Percentiles rank a stretch among this genome's conserved stretches.
phyloP scores from a whole-genome alignment of 495 filamentous ascomycete species.

The Penicillium lividum region DNA sequence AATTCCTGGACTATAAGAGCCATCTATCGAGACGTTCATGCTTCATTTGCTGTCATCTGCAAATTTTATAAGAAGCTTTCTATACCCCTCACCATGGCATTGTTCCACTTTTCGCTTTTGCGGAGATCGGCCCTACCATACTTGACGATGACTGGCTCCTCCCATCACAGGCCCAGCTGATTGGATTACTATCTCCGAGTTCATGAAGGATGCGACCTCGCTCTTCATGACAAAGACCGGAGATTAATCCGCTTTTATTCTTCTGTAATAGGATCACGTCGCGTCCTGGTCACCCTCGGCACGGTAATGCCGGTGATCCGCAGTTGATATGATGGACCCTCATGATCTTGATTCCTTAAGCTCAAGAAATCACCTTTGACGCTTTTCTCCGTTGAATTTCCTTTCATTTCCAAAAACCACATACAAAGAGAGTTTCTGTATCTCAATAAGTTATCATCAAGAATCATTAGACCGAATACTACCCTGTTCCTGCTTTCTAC shows the following conservation, averaged over 20 bases:
- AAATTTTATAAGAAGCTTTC: not conserved
- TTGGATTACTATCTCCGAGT: not conserved
- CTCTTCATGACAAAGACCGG: not conserved
- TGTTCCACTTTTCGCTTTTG: constrained; percentile 15
- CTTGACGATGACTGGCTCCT: constrained; percentile 25
- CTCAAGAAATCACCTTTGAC: not conserved
- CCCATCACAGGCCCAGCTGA: constrained; percentile 1
- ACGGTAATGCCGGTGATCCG: no score
- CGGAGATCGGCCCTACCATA: constrained; percentile 24
- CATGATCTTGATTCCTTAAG: not conserved
- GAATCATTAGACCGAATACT: not conserved
- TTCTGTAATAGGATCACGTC: no score
- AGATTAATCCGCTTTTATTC: not conserved
- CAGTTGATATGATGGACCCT: not conserved
- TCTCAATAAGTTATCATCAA: no score
- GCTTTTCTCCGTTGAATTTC: not conserved
- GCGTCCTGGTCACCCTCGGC: no score
- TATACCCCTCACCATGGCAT: not conserved
- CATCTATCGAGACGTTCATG: constrained; percentile 12
- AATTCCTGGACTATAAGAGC: constrained; percentile 10
- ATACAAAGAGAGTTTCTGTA: no score
- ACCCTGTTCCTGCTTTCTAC: constrained; percentile 6
- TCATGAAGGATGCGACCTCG: not conserved
- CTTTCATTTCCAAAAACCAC: not conserved
- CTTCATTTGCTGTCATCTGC: not conserved